Evolutionary conservation across 2,329 filamentous ascomycete species (phyloP), one percentile per base, ranked within the genome.

Genomic region (Trichophyton mentagrophytes): DNA sequence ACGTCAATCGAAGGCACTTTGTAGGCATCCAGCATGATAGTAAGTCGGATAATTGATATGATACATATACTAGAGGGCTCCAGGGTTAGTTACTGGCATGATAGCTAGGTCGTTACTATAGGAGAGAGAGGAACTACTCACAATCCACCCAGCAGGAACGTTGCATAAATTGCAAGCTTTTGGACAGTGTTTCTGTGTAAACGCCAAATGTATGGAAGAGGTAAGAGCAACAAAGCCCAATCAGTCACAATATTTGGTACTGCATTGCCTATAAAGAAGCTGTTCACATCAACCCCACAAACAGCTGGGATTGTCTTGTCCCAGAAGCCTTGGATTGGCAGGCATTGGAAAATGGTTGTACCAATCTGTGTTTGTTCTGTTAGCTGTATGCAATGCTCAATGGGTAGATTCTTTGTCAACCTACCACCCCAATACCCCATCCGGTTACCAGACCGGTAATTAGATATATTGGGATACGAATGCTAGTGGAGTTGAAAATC

Each of bases 231-330:
- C 30, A 71, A 68, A 8, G 61, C 59, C 6, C 70, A 57, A 56
- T 71, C 67, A 1, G 63, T 68, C 5, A 66, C n/a, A 11, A 70
- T 63, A 44, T 70, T 70, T 27, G 77, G 74, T 0, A 75, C 71
- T 1, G 76, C 78, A 60, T 80, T 81, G 51, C 76, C 74, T 36
- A 80, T 77, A 72, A 80, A 82, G 33, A 61, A 60, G 30, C 46
- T 60, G 49, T 56, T 55, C 42, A 55, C 59, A 33, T 60, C 36
- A 13, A 60, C 59, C 27, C 59, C 33, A 44, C 59, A 60, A 7
- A 60, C 59, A 15, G 59, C 40, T 6, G 20, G 8, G 17, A 60
- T 60, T n/a, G 27, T 51, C 20, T 60, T 60, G 17, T 60, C 47
- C 59, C 59, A 60, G 59, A 60, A 60, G 7, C 59, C 59, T 9